Evolutionary conservation across 2,329 filamentous ascomycete genomes (phyloP).

Genomic region (Fusarium longipes): DNA sequence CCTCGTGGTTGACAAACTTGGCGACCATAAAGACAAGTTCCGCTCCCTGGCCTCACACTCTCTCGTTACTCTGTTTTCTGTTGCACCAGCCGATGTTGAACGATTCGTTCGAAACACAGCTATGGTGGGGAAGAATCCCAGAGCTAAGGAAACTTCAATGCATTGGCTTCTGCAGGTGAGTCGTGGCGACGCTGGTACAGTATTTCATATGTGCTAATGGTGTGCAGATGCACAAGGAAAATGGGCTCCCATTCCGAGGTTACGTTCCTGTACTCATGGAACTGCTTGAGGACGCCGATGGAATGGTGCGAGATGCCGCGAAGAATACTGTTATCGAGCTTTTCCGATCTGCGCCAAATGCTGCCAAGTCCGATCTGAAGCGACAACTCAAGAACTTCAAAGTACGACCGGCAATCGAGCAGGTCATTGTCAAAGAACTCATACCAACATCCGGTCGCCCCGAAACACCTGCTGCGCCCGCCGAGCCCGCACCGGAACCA

Average conservation of each 20-base stretch:
- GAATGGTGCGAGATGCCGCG: slow-evolving; percentile 84
- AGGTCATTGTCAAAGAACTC: slow-evolving; percentile 81
- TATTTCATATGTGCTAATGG: slow-evolving; percentile 20
- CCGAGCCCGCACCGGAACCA: slow-evolving; percentile 45
- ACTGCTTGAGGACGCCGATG: slow-evolving; percentile 89
- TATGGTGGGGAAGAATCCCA: slow-evolving; percentile 81
- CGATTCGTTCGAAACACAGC: slow-evolving; percentile 80
- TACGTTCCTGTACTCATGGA: slow-evolving; percentile 88
- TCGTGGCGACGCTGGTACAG: neutral
- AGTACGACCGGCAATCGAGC: slow-evolving; percentile 86
- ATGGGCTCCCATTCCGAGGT: slow-evolving; percentile 80
- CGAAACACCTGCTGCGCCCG: slow-evolving; percentile 55
- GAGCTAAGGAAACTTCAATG: slow-evolving; percentile 87
- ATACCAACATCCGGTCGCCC: slow-evolving; percentile 62
- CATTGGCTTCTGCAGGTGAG: slow-evolving; percentile 82
- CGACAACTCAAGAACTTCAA: slow-evolving; percentile 85
- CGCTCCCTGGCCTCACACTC: slow-evolving; percentile 79
- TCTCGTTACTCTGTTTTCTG: slow-evolving; percentile 80
- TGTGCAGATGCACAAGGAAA: slow-evolving; percentile 79
- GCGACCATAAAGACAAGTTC: slow-evolving; percentile 88
- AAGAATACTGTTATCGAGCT: slow-evolving; percentile 87
- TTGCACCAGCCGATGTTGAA: slow-evolving; percentile 79
- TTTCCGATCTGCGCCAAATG: slow-evolving; percentile 82
- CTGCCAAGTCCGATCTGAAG: slow-evolving; percentile 89
- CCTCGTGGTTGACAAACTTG: slow-evolving; percentile 83